phyloP scores from a whole-genome alignment of 352 stramenopile genomes.

The Globisporangium splendens region DNA sequence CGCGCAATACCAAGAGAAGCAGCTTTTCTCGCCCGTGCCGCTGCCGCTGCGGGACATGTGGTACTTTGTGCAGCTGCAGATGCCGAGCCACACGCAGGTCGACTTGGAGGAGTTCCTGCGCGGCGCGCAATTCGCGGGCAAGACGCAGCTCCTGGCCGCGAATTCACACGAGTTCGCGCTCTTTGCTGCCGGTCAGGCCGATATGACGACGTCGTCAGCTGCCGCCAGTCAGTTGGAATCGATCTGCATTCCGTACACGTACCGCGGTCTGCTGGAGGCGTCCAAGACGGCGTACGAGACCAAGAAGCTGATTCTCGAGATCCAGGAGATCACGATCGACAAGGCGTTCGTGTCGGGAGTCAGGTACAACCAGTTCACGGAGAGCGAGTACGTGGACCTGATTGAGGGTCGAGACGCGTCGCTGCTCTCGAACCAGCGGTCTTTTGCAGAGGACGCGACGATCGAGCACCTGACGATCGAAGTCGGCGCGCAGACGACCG shows the following conservation, averaged over 20 bases:
- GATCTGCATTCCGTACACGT: slow-evolving; percentile 32
- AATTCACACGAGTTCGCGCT: slow-evolving; percentile 34
- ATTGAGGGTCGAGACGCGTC: slow-evolving; percentile 10
- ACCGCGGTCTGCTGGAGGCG: slow-evolving; percentile 19
- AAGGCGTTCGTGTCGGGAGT: slow-evolving; percentile 23
- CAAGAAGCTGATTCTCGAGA: slow-evolving; percentile 31
- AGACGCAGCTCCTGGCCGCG: slow-evolving; percentile 26
- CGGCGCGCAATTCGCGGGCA: slow-evolving; percentile 22
- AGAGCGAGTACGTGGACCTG: slow-evolving; percentile 25
- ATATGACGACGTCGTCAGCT: not conserved
- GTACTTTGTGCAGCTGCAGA: slow-evolving; percentile 33
- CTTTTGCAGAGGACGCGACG: slow-evolving; percentile 21
- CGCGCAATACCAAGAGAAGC: slow-evolving; percentile 20
- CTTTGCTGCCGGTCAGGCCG: slow-evolving; percentile 18
- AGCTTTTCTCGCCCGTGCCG: slow-evolving; percentile 23
- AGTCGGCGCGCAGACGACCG: slow-evolving; percentile 29
- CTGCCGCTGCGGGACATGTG: slow-evolving; percentile 22
- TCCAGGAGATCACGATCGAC: slow-evolving; percentile 31
- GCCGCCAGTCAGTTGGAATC: slow-evolving; percentile 14
- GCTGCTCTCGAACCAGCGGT: slow-evolving; percentile 11
- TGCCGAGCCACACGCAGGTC: slow-evolving; percentile 24
- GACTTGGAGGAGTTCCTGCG: slow-evolving; percentile 40
- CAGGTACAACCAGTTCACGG: slow-evolving; percentile 31
- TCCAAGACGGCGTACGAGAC: slow-evolving; percentile 17
- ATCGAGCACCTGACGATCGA: slow-evolving; percentile 38